Conservation (phyloP, 176 grass and related monocot species). For the Aechmea fasciata region DNA sequence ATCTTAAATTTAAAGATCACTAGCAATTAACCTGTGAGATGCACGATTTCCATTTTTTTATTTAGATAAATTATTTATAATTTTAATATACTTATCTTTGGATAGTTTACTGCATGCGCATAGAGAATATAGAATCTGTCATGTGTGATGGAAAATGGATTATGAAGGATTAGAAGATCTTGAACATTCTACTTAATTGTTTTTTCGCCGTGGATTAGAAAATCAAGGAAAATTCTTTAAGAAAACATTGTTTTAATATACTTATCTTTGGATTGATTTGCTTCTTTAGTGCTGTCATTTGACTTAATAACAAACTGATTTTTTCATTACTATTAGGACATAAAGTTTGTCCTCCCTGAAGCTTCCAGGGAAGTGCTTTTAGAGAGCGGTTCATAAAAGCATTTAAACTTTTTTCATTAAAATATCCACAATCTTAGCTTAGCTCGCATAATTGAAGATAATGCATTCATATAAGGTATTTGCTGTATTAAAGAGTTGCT, state of each 20-base stretch:
- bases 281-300: not conserved
- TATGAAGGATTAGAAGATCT: slow-evolving; percentile 38
- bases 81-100: too few relatives aligned
- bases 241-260: too few relatives aligned
- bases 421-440: too few relatives aligned
- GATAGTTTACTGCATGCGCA: slow-evolving; percentile 48
- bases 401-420: too few relatives aligned
- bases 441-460: not conserved
- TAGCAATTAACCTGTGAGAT: too few relatives aligned
- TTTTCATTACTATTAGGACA: not conserved
- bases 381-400: too few relatives aligned
- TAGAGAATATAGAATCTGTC: slow-evolving; percentile 43
- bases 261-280: not conserved
- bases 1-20: too few relatives aligned
- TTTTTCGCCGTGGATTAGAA: not conserved
- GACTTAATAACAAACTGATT: not conserved
- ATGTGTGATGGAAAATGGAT: slow-evolving; percentile 51
- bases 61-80: too few relatives aligned
- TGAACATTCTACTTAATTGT: slow-evolving; percentile 13
- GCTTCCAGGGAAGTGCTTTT: too few relatives aligned
- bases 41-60: too few relatives aligned
- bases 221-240: too few relatives aligned
- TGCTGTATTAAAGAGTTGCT: not conserved
- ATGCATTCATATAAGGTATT: not conserved
- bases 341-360: too few relatives aligned